A percentile compares a stretch with the other conserved stretches of the same genome.
Conservation (phyloP, 257 asterid genomes). For the Ajuga chamaepitys region DNA sequence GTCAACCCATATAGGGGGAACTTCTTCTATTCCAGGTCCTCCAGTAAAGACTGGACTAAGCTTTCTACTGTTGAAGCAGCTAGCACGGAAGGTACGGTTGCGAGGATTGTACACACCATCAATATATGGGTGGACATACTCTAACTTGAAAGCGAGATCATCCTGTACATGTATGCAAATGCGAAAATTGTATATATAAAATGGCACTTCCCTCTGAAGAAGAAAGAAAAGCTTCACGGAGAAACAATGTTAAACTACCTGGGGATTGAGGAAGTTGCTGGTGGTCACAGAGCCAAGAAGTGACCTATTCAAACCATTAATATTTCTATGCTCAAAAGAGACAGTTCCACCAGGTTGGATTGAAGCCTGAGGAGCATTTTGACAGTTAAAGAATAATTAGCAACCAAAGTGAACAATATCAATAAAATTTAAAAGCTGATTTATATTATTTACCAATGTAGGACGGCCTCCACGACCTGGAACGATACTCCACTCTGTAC, state of each 20-base stretch:
- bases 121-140: slow-evolving; percentile 87
- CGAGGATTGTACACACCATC: slow-evolving; percentile 90
- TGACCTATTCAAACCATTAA: slow-evolving; percentile 88
- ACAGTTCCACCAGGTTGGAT: slow-evolving; percentile 98
- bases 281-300: slow-evolving; percentile 94
- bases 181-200: background rate
- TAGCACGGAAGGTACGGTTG: slow-evolving; percentile 82
- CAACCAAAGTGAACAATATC: slow-evolving; percentile 9
- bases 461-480: slow-evolving; percentile 99
- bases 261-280: slow-evolving; percentile 94
- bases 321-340: slow-evolving; percentile 93
- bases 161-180: slow-evolving; percentile 42
- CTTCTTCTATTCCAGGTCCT: slow-evolving; percentile 97
- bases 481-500: slow-evolving; percentile 95
- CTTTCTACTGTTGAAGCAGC: slow-evolving; percentile 94
- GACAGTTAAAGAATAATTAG: slow-evolving; percentile 15
- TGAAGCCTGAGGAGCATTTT: slow-evolving; percentile 66
- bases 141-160: slow-evolving; percentile 94
- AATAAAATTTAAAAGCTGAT: background rate
- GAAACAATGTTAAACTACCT: slow-evolving; percentile 36
- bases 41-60: slow-evolving; percentile 98
- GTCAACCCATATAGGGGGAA: slow-evolving; percentile 98
- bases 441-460: slow-evolving; percentile 51
- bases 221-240: slow-evolving; percentile 1
- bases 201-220: background rate